Percentiles rank a stretch among this genome's conserved stretches.
Evolutionary conservation across 1,284 basidiomycete genomes (phyloP).

Genomic region (Ceratobasidium sp.): DNA sequence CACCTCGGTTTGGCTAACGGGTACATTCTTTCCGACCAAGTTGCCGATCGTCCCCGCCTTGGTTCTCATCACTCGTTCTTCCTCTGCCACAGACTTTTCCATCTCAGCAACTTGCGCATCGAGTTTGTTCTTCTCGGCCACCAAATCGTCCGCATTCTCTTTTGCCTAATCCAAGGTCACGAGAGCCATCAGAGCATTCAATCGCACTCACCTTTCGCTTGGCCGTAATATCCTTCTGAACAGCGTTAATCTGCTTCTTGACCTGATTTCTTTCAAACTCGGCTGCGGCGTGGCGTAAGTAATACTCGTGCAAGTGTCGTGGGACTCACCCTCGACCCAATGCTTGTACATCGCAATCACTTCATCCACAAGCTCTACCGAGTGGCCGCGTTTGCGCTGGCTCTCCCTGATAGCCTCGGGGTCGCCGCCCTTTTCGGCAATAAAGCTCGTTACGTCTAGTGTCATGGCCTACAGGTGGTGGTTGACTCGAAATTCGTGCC

Average conservation of each 20-base stretch:
- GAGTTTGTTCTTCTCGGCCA: constrained; percentile 78
- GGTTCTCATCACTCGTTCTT: constrained; percentile 78
- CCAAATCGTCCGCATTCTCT: constrained; percentile 86
- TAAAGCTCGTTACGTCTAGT: constrained; percentile 77
- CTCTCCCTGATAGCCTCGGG: constrained; percentile 92
- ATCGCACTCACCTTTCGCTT: constrained; percentile 81
- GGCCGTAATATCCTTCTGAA: constrained; percentile 91
- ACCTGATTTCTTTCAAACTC: constrained; percentile 83
- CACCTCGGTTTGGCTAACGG: constrained; percentile 89
- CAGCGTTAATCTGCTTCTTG: constrained; percentile 83
- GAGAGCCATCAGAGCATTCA: constrained; percentile 21
- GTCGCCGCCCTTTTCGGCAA: constrained; percentile 91
- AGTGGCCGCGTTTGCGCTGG: constrained; percentile 87
- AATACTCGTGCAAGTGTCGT: background rate
- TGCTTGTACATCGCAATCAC: constrained; percentile 90
- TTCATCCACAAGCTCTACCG: constrained; percentile 92
- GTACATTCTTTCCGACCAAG: constrained; percentile 86
- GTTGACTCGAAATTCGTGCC: constrained; percentile 4
- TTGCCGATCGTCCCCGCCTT: constrained; percentile 89
- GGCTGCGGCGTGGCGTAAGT: constrained; percentile 57
- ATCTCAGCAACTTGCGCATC: constrained; percentile 81
- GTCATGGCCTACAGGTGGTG: constrained; percentile 58
- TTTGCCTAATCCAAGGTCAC: constrained; percentile 68
- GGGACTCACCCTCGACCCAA: constrained; percentile 85
- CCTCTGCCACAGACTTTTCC: constrained; percentile 76